Evolutionary conservation across 106 monocot genomes (phyloP).

Genomic region (Alisma plantagoaquatica): DNA sequence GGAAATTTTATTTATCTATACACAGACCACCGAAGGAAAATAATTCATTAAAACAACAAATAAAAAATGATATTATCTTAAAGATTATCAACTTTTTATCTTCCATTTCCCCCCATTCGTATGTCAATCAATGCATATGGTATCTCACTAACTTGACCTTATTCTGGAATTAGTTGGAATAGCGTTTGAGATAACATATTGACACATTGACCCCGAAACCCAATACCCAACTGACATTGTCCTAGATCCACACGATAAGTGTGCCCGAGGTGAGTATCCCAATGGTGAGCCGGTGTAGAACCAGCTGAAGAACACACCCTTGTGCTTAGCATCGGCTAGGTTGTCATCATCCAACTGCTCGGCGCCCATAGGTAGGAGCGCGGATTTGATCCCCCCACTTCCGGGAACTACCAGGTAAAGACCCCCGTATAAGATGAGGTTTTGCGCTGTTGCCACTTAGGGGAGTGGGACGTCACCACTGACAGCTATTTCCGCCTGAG

Average conservation of each 20-base stretch:
- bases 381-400: conserved; percentile 24
- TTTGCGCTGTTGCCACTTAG: not conserved
- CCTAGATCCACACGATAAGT: conserved; percentile 40
- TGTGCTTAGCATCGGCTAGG: conserved; percentile 13
- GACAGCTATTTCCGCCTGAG: not conserved
- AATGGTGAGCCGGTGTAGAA: conserved; percentile 20
- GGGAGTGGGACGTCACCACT: too few relatives aligned
- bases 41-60: too few relatives aligned
- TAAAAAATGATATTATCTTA: too few relatives aligned
- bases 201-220: conserved; percentile 25
- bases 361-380: conserved; percentile 39
- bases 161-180: too few relatives aligned
- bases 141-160: too few relatives aligned
- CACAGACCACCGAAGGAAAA: too few relatives aligned
- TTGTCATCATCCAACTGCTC: conserved; percentile 35
- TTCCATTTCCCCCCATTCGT: too few relatives aligned
- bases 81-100: too few relatives aligned
- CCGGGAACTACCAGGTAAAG: conserved; percentile 43
- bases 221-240: conserved; percentile 30
- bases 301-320: conserved; percentile 21
- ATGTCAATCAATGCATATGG: too few relatives aligned
- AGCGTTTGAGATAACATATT: too few relatives aligned
- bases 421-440: conserved; percentile 17
- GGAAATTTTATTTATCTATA: too few relatives aligned
- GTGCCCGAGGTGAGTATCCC: conserved; percentile 24